Evolutionary conservation across 768 basidiomycete genomes (phyloP).

Genomic region (Leccinum obscurum): DNA sequence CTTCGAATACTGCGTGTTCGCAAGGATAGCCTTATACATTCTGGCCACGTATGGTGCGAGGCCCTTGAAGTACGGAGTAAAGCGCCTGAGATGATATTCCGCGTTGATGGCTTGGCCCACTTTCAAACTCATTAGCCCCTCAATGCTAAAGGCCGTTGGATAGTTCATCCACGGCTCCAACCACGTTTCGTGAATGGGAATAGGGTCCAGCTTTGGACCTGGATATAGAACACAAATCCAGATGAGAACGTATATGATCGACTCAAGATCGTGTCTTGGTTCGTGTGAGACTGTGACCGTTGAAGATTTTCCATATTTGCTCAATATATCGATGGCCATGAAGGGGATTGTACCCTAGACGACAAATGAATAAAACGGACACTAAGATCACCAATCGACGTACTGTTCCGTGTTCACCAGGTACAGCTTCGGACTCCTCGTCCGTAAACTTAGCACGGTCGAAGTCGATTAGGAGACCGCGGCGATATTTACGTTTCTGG

Average conservation of each 20-base stretch:
- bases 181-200: background rate
- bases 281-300: background rate
- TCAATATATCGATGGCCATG: constrained; percentile 4
- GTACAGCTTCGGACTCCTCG: background rate
- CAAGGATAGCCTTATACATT: background rate
- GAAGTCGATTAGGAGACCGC: constrained; percentile 6
- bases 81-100: no score
- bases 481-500: background rate
- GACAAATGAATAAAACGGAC: background rate
- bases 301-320: background rate
- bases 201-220: background rate
- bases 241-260: background rate
- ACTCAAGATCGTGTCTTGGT: background rate
- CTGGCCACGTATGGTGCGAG: background rate
- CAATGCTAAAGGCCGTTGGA: background rate
- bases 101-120: background rate
- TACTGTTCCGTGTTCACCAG: constrained; percentile 1
- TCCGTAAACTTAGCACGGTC: background rate
- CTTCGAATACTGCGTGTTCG: background rate
- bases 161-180: background rate
- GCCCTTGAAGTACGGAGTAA: background rate
- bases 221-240: background rate
- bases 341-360: constrained; percentile 5
- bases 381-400: background rate
- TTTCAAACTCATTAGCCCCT: background rate